Base-by-base conservation (phyloP, 1,139 yeast species). In the Scheffersomyces titani region DNA sequence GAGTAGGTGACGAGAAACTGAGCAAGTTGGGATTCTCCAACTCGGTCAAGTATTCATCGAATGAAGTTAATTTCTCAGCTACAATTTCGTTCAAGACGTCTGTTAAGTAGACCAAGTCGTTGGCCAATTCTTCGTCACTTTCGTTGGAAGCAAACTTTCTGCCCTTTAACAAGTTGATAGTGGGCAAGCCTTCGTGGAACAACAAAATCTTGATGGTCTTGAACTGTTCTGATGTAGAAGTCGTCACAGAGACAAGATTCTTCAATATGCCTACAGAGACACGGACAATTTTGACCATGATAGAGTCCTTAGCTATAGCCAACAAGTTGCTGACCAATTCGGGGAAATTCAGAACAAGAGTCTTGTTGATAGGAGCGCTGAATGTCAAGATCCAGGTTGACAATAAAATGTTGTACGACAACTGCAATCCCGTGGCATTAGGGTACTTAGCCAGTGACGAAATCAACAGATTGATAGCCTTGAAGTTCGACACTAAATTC, bases 41-140 rank as follows among this genome's bases (percentile, higher is more conserved):
- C 75, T 94, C 99, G 53, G 92, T 87, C 65, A 85, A 80, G 73
- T 93, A 94, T 72, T 93, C 98, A 68, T 94, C 99, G 70, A 94
- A 90, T 1, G 97, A 92, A 5, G 98, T 88, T 77, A 94, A 84
- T 62, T 85, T 87, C 53, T 73, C 73, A 55, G 87, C 84, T 60
- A 89, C 93, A 52, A 91, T 88, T 47, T 87, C 90, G 61, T 86
- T 85, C 65, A 94, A 82, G 16, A 79, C 78, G 51, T 81, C 86
- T 55, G 80, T 76, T 63, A 94, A 78, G 52, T 75, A 72, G 44
- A 77, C 78, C 63, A 96, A 82, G 71, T 93, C 98, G 46, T 78
- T 81, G 53, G 90, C 84, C 63, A 96, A 84, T 71, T 94, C 99
- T 62, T 92, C 96, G 71, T 94, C 99, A 55, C 81, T 74, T 22